A percentile compares a stretch with the other conserved stretches of the same genome.
phyloP scores from a whole-genome alignment of 768 basidiomycete species.

The Serendipita sp. region DNA sequence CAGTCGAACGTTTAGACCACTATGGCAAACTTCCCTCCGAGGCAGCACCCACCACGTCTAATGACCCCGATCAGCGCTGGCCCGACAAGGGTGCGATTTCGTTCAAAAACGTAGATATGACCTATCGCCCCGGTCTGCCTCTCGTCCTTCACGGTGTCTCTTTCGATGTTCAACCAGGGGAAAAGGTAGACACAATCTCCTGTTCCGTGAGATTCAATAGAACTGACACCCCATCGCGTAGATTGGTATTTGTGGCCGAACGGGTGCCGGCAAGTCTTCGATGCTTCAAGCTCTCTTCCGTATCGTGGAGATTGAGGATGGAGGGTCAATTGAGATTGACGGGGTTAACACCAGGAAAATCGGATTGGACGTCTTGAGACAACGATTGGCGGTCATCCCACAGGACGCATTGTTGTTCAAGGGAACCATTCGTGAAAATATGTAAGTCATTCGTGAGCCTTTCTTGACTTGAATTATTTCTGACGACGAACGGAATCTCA shows the following conservation, averaged over 20 bases:
- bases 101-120: conserved; percentile 39
- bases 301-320: conserved; percentile 42
- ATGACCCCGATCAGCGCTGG: conserved; percentile 26
- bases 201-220: conserved; percentile 24
- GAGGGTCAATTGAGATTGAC: conserved; percentile 39
- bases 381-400: conserved; percentile 47
- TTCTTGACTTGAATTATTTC: conserved; percentile 1
- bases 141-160: conserved; percentile 43
- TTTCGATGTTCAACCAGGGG: conserved; percentile 41
- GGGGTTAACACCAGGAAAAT: conserved; percentile 35
- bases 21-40: conserved; percentile 49
- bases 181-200: conserved; percentile 36
- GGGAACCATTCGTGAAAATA: conserved; percentile 32
- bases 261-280: conserved; percentile 25
- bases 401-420: conserved; percentile 45
- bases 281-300: conserved; percentile 21
- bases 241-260: conserved; percentile 34
- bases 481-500: conserved; percentile 11
- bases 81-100: conserved; percentile 32
- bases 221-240: conserved; percentile 5
- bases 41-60: conserved; percentile 23
- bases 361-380: conserved; percentile 38
- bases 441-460: conserved; percentile 16
- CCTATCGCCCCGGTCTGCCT: conserved; percentile 48
- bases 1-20: conserved; percentile 52